These are phyloP conservation scores for Candida odintsovae DNA, from an alignment of 805 yeast genomes.

Conservation along the genomic window DNA sequence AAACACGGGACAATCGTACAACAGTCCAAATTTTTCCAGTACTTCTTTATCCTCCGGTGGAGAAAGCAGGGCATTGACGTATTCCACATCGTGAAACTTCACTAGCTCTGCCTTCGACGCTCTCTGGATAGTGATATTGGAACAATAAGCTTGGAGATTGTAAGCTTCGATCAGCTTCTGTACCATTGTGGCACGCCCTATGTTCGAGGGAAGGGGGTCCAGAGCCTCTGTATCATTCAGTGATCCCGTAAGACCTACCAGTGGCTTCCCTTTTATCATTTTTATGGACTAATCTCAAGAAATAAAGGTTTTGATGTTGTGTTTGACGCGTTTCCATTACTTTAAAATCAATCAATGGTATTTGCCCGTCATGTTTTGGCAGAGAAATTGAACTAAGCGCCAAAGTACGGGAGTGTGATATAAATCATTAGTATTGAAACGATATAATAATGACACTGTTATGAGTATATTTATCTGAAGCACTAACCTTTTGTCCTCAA, in stretches of 20 bases:
- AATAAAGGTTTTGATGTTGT: no score
- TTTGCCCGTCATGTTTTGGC: neutral
- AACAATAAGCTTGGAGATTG: constrained; percentile 26
- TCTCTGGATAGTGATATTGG: constrained; percentile 20
- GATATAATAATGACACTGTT: no score
- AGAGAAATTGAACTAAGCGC: no score
- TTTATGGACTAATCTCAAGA: neutral
- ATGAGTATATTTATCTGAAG: no score
- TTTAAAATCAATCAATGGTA: no score
- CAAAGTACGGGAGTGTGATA: no score
- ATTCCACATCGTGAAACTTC: constrained; percentile 44
- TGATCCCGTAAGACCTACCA: constrained; percentile 5
- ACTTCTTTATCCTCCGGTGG: constrained; percentile 4
- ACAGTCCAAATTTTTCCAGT: constrained; percentile 39
- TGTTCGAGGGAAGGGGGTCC: constrained; percentile 49
- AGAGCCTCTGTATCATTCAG: constrained; percentile 12
- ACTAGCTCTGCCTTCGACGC: constrained; percentile 34
- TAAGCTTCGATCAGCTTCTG: constrained; percentile 36
- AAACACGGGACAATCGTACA: constrained; percentile 61
- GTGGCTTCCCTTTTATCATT: neutral
- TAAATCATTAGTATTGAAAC: no score
- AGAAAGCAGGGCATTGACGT: constrained; percentile 33
- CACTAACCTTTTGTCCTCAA: no score
- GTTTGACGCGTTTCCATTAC: no score
- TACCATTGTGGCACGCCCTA: constrained; percentile 42